Evolutionary conservation across 805 yeast genomes (phyloP), one percentile per base, ranked within the genome.

Genomic region (Candida nanaspora): DNA sequence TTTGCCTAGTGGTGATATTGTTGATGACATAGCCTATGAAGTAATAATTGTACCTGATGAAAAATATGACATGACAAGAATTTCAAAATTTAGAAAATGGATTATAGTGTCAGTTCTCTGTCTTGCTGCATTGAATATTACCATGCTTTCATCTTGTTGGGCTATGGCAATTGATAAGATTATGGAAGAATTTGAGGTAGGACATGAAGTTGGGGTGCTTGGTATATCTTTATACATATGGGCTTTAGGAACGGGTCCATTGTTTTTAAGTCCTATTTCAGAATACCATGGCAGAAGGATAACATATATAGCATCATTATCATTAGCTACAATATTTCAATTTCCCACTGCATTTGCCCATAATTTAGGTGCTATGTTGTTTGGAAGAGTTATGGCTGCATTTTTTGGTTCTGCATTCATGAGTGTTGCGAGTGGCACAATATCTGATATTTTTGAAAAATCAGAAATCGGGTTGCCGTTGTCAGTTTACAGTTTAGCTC

Each of bases 321-420:
- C 68, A 52, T 45, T 74, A 41, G 63, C 69, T 11, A 64, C 68
- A 19, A 42, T 69, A 9, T 78, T 77, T 59, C 73, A 76, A 49
- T 56, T 79, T 27, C 71, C 73, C 2, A 74, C 80, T 45, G 79
- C 78, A 9, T 74, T 76, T 53, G 69, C 74, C 46, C 51, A 70
- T 52, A 80, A 79, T 42, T 73, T 78, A 25, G 80, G 78, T 10
- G 85, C 81, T 27, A 62, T 85, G 42, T 58, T 82, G 41, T 74
- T 82, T 35, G 74, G 80, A 38, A 72, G 93, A 46, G 76, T 81
- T 47, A 59, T 81, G 44, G 76, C 79, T 13, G 93, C 91, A 1
- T 69, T 83, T 35, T 80, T 80, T 49, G 88, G 88, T 3, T 79
- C 86, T 38, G 81, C 85, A 3, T 83, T 87, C 32, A 64, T 85